phyloP scores from a whole-genome alignment of 2,329 filamentous ascomycete genomes.

The Dactylellina parvicollis region DNA sequence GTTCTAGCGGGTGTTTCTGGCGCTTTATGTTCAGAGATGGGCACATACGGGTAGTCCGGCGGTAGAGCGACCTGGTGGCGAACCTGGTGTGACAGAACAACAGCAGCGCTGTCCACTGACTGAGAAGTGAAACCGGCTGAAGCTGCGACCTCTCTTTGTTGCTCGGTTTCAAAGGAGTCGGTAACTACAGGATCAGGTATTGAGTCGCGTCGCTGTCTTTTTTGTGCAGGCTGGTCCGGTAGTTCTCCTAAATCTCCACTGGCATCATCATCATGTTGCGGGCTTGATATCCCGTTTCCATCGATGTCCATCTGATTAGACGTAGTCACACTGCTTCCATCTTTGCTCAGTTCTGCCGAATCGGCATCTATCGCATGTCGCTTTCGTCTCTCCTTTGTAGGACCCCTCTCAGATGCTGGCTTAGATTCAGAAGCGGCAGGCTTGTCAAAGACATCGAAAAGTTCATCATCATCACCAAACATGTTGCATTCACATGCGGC shows the following conservation, averaged over 20 bases:
- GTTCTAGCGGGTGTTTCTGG: conserved; percentile 83
- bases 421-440: conserved; percentile 62
- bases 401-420: conserved; percentile 59
- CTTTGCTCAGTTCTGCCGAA: conserved; percentile 25
- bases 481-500: conserved; percentile 66
- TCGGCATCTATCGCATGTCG: conserved; percentile 66
- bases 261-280: conserved; percentile 58
- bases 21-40: conserved; percentile 93
- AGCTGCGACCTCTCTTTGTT: conserved; percentile 87
- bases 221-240: conserved; percentile 62
- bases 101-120: conserved; percentile 71
- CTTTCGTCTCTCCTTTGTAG: conserved; percentile 77
- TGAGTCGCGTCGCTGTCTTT: conserved; percentile 65
- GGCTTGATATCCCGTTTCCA: conserved; percentile 60
- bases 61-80: conserved; percentile 97
- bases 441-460: conserved; percentile 84
- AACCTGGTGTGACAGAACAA: conserved; percentile 94
- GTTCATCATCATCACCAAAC: conserved; percentile 71
- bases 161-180: conserved; percentile 92
- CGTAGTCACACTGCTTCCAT: conserved; percentile 56
- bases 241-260: conserved; percentile 60
- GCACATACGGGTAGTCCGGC: conserved; percentile 91
- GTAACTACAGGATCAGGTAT: conserved; percentile 84
- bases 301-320: conserved; percentile 57
- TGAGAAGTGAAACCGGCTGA: conserved; percentile 74